These are phyloP conservation scores for Athelia psychrophila DNA, from an alignment of 1,284 basidiomycete genomes.

Conservation along the genomic window DNA sequence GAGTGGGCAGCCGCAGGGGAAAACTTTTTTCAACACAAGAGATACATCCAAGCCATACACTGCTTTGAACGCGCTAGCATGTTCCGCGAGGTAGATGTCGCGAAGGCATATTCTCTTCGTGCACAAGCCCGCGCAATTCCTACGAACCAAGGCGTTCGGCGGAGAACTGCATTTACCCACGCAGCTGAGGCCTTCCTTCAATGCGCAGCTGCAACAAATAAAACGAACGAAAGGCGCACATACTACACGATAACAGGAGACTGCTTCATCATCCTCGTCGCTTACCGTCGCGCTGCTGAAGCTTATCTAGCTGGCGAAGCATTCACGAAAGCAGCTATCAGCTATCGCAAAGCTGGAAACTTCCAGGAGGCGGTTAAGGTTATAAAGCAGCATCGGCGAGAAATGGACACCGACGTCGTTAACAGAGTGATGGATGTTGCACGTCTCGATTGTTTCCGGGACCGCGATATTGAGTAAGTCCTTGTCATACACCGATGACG, in stretches of 20 bases:
- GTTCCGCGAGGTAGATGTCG: slow-evolving; percentile 41
- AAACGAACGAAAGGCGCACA: slow-evolving; percentile 25
- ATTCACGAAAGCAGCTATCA: slow-evolving; percentile 41
- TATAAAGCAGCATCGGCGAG: slow-evolving; percentile 28
- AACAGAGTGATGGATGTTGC: slow-evolving; percentile 45
- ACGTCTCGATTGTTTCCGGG: slow-evolving; percentile 49
- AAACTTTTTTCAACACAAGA: slow-evolving; percentile 50
- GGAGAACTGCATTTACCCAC: slow-evolving; percentile 32
- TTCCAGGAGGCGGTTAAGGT: slow-evolving; percentile 56
- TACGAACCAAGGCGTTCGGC: slow-evolving; percentile 18
- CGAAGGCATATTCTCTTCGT: slow-evolving; percentile 42
- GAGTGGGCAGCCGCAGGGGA: slow-evolving; percentile 59
- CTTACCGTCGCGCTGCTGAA: slow-evolving; percentile 42
- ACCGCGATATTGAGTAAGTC: slow-evolving; percentile 43
- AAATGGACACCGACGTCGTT: slow-evolving; percentile 32
- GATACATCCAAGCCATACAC: slow-evolving; percentile 57
- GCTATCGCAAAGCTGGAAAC: slow-evolving; percentile 44
- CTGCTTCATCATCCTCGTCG: slow-evolving; percentile 44
- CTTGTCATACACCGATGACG: too few relatives aligned
- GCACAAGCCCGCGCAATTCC: slow-evolving; percentile 29
- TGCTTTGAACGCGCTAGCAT: slow-evolving; percentile 56
- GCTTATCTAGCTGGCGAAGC: slow-evolving; percentile 42
- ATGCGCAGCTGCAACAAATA: slow-evolving; percentile 33
- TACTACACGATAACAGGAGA: slow-evolving; percentile 52
- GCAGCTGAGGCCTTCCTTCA: slow-evolving; percentile 49